phyloP scores from a whole-genome alignment of 345 rosid species.

The Excoecaria cochinchinensis region DNA sequence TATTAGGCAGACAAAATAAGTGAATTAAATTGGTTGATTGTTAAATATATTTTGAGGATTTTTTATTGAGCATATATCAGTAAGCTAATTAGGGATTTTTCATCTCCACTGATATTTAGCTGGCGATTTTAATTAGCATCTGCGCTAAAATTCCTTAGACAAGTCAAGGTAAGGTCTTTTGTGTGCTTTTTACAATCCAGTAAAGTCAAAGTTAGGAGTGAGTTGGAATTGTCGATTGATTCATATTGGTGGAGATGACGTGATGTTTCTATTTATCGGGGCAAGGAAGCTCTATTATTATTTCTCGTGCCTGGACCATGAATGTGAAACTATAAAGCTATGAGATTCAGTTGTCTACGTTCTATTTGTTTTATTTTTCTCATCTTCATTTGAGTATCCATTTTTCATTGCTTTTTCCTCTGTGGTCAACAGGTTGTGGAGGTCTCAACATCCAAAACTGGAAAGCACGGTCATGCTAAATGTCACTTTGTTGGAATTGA shows the following conservation, averaged over 20 bases:
- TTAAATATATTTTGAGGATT: too few relatives aligned
- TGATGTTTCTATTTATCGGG: neutral
- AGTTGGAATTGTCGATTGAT: neutral
- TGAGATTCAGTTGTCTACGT: neutral
- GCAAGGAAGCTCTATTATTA: neutral
- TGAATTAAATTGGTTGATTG: neutral
- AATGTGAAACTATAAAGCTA: neutral
- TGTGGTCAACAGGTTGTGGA: constrained; percentile 28
- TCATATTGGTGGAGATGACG: neutral
- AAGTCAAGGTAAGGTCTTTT: neutral
- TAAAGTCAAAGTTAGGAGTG: neutral
- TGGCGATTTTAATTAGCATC: neutral
- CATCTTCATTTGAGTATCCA: neutral
- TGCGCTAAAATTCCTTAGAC: neutral
- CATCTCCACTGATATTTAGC: neutral
- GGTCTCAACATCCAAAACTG: constrained; percentile 36
- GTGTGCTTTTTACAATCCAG: too few relatives aligned
- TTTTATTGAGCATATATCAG: too few relatives aligned
- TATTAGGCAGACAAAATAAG: too few relatives aligned
- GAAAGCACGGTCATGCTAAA: constrained; percentile 40
- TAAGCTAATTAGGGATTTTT: neutral
- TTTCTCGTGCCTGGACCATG: neutral
- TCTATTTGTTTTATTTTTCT: neutral
- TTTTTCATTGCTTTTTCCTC: neutral
- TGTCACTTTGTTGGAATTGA: constrained; percentile 38